Evolutionary conservation across 2,329 filamentous ascomycete genomes (phyloP), one percentile per base, ranked within the genome.

Genomic region (Zasmidium cellare): DNA sequence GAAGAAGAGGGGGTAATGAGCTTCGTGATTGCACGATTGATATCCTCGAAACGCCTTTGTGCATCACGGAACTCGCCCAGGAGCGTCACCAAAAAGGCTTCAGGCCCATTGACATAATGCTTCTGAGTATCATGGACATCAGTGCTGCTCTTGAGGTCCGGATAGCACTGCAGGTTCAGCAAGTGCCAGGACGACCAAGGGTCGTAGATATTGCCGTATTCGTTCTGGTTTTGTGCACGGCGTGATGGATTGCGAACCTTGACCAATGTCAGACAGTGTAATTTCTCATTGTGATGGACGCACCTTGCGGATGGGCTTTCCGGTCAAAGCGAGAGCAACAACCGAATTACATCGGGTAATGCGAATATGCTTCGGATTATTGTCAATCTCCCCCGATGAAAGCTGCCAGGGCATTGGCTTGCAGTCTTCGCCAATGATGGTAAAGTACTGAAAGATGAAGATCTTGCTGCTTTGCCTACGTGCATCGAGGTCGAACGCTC

Each of bases 401-500:
- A 77, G 73, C 66, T 87, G 85, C 84, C 84, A 87, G 5, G 81
- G 76, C 65, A 84, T 82, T 0, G 85, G 84, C 28, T 78, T 75
- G 44, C 84, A 79, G 3, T 79, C 80, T 3, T 82, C 77, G 1
- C 79, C 81, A 12, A 87, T 79, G 6, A 86, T 77, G 3, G 84
- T 87, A 66, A 85, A 87, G 67, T 87, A 87, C 63, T 87, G 86
- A 68, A 87, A 86, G 45, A 79, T 82, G 67, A 87, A 87, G 62
- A 86, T 80, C 68, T 87, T 86, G 7, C 80, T 82, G 6, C 81
- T 76, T 63, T 84, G 84, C 12, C 79, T 80, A 7, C 81, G 73
- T 3, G 73, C 66, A 24, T 80, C 74, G 2, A 71, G 60, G 16
- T 75, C 70, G 53, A 75, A 84, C n/a, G 81, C 79, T 23, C 82